Evolutionary conservation across 176 grass and related monocot genomes (phyloP), one percentile per base, ranked within the genome.

Genomic region (Leersia perrieri): DNA sequence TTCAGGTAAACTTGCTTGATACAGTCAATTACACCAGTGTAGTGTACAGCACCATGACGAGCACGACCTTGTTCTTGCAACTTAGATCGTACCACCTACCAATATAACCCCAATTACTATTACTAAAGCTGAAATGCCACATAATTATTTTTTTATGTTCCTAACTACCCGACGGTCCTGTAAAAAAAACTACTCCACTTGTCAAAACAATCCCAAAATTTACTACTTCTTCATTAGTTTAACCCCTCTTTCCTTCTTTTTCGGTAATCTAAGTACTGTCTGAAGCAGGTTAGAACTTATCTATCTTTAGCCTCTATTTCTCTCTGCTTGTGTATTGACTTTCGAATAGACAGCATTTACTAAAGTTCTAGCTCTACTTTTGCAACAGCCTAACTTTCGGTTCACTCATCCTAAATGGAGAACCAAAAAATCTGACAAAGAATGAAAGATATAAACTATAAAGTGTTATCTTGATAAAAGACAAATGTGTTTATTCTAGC

Each of bases 1-100:
- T 83, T 88, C 33, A 66, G 68, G 29, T 86, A 90, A 7, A 94
- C 79, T 87, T 94, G 89, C 60, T 88, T 90, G 57, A 93, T 84
- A 74, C 94, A 97, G 68, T 97, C 94, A 34, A 66, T 45, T 35
- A 89, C 82, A 20, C 94, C 89, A 8, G 30, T 72, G 42, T 97
- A 97, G 51, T 63, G 61, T 39, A 83, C 75, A 57, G 67, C 72
- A 75, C 79, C 82, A 75, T 75, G 74, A 31, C 33, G 87, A 67
- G 69, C 75, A 82, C 82, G 76, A 30, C 91, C 85, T 77, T 97
- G 94, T 85, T 87, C 94, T 89, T 94, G 94, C 60, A 97, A 86
- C 41, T 84, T 94, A 25, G 94, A 93, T 55, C 94, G 73, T 79
- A 97, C 73, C 18, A 97, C 94, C 94, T 97, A 78, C 9, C 22